Base-by-base conservation (phyloP, 2,329 filamentous ascomycete species). In the Calonectria pseudoreteaudii region DNA sequence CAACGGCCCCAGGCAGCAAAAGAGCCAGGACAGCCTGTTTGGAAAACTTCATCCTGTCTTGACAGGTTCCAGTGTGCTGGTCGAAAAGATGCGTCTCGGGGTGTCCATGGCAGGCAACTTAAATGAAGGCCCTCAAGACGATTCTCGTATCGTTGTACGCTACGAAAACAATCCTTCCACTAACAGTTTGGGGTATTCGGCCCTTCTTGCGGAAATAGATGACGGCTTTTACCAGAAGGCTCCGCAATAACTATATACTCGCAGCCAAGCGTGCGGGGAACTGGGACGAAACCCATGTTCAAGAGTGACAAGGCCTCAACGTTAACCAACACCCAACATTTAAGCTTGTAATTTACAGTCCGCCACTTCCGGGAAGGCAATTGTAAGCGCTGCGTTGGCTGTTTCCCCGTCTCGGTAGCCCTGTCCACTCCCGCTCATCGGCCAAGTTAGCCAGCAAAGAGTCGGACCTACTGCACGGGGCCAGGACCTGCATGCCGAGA, bases 261-360 rank as follows among this genome's bases (percentile, higher is more conserved):
- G 18, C 18, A 38, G 56, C 41, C 41, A 62, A 62, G 56, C 56
- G 56, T 62, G 56, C 56, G 56, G 56, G 36, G 56, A 41, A 38
- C 34, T 28, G 26, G 34, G 34, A 62, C 56, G n/a, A 62, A 28
- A 62, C 41, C 34, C 56, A 62, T 62, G 56, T 34, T 62, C 56
- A 62, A 62, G 56, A 30, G 56, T 30, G 26, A 62, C 34, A 41
- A 62, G 56, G 34, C 34, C 34, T 41, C 34, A 28, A 36, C 23
- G 56, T 62, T 62, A 62, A 38, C 38, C 56, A 62, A 62, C 23
- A 62, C n/a, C 34, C 56, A 62, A 62, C 56, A 41, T 62, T 62
- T 62, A 62, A 62, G 56, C 56, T 62, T 62, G 56, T 62, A 62
- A 62, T 26, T 41, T 62, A 41, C 56, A 62, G 34, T n/a, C 34